Base-by-base conservation (phyloP, 805 yeast genomes). In the Kluyveromyces nonfermentans region DNA sequence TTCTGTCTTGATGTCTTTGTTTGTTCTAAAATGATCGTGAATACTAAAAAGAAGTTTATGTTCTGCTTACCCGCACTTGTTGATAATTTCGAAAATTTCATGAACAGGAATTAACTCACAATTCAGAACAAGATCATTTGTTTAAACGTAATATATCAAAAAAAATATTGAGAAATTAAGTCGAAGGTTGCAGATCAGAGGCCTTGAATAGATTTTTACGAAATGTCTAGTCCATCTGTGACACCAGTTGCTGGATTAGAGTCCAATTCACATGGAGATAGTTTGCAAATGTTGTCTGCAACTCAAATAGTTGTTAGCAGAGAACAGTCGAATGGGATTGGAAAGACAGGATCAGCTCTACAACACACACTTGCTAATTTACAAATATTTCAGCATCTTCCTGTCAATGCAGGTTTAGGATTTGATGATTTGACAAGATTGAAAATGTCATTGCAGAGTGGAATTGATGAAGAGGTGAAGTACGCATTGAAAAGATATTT, bases 401-500 rank as follows among this genome's bases (percentile, higher is more conserved):
- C 66, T 19, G 50, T 50, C 28, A 62, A 59, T 34, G 52, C 63
- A 4, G 65, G 68, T 44, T 70, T 71, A 48, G 95, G 95, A 14
- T 73, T 77, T 4, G 78, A 79, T 38, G 77, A 78, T 43, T 62
- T 81, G 49, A 72, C 74, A 10, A 72, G 96, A 48, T 77, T 87
- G 54, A 72, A 73, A 50, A 73, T 87, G 78, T 78, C 93, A 4
- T 71, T 87, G 47, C 70, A 72, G 47, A 74, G 82, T 16, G 82
- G 80, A 1, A 63, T 86, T 19, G 75, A 70, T 15, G 71, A 73
- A 28, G 96, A 87, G 57, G 71, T 82, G 19, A 78, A 76, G 52
- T 84, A 88, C 80, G 82, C 90, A 4, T 63, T 85, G 44, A 70
- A 74, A 38, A 75, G 61, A 46, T 60, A 60, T 42, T 41, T 62